Percentiles rank a stretch among this genome's conserved stretches.
phyloP scores from a whole-genome alignment of 148 eudicot species.

The Rhododendron henanense region DNA sequence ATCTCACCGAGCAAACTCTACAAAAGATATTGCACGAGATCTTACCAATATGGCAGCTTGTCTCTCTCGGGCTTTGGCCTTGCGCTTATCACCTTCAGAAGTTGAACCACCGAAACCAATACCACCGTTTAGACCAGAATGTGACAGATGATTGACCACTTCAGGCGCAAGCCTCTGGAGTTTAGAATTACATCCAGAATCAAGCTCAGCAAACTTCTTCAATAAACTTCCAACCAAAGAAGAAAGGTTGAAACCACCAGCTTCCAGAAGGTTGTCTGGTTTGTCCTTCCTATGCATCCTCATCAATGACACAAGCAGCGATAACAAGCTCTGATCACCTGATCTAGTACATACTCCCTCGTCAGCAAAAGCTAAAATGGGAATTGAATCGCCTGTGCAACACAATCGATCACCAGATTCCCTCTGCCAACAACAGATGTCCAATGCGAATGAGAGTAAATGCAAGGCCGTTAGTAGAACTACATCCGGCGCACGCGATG shows the following conservation, averaged over 20 bases:
- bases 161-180: conserved; percentile 74
- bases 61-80: conserved; percentile 91
- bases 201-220: conserved; percentile 72
- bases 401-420: conserved; percentile 38
- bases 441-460: conserved; percentile 74
- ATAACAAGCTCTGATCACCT: conserved; percentile 65
- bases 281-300: conserved; percentile 57
- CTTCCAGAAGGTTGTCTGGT: conserved; percentile 40
- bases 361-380: conserved; percentile 64
- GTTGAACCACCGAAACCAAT: conserved; percentile 16
- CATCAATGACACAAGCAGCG: conserved; percentile 81
- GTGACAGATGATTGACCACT: conserved; percentile 43
- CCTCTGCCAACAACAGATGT: conserved; percentile 53
- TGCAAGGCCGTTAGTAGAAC: conserved; percentile 81
- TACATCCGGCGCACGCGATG: conserved; percentile 84
- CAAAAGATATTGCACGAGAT: background rate
- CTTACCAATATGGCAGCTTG: conserved; percentile 93
- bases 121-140: conserved; percentile 24
- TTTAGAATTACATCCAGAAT: conserved; percentile 55
- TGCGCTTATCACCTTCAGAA: conserved; percentile 73
- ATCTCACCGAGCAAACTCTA: background rate
- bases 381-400: conserved; percentile 38
- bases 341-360: conserved; percentile 47
- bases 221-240: conserved; percentile 57
- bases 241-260: conserved; percentile 62